Conservation (phyloP, 2,329 filamentous ascomycete genomes). For the Cercospora sojina region DNA sequence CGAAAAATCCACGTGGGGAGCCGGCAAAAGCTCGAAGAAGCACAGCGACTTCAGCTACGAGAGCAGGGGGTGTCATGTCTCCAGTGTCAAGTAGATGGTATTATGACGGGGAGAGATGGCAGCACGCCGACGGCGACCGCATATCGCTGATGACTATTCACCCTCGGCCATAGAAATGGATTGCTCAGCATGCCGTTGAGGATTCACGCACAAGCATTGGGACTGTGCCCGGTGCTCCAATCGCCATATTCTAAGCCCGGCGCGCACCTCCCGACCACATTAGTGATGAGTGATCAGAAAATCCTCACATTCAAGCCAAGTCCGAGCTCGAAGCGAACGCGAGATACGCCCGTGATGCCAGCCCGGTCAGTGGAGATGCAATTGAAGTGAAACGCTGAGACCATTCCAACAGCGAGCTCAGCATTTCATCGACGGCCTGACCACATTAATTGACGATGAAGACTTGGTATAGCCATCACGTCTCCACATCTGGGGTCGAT, state of each 20-base stretch:
- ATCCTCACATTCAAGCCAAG: not conserved
- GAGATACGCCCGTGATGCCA: not conserved
- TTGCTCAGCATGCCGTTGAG: not conserved
- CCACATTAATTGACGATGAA: not conserved
- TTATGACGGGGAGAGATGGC: not conserved
- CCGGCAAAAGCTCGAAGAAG: not conserved
- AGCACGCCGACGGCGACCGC: not conserved
- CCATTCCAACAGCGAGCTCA: not conserved
- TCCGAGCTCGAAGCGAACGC: not conserved
- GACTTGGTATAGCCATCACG: not conserved
- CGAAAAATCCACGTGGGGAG: not conserved
- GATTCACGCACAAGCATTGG: not conserved
- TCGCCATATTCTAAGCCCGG: not conserved
- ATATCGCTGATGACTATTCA: not conserved
- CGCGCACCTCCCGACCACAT: not conserved
- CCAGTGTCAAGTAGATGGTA: not conserved
- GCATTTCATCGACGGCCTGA: too few species aligned
- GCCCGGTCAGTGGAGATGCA: not conserved
- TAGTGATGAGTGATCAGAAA: constrained; percentile 17
- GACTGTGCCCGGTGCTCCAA: not conserved
- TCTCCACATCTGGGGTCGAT: not conserved
- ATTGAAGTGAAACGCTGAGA: not conserved
- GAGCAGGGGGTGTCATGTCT: not conserved
- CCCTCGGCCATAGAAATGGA: not conserved
- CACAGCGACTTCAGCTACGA: not conserved